Conservation (phyloP, 495 filamentous ascomycete genomes). For the Aspergillus sclerotioniger region DNA sequence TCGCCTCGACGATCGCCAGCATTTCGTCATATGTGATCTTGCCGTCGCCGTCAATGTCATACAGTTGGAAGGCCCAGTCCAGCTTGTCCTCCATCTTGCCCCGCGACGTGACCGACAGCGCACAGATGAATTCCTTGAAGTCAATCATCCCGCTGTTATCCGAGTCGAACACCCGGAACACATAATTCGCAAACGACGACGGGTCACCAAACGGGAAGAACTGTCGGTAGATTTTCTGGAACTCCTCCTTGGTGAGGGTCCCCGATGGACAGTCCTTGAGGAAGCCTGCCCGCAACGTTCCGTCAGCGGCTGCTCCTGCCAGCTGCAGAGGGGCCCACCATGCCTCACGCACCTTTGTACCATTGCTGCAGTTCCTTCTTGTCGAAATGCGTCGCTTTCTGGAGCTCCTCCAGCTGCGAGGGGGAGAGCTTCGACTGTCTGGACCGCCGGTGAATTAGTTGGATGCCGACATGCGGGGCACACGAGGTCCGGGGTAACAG, state of each 20-base stretch:
- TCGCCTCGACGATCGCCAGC: constrained; percentile 96
- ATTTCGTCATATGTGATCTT: constrained; percentile 99
- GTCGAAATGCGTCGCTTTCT: constrained; percentile 96
- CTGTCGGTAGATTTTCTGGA: constrained; percentile 99
- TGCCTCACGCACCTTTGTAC: constrained; percentile 79
- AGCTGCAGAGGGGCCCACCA: too few relatives aligned
- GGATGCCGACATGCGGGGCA: too few relatives aligned
- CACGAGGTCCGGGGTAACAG: background rate
- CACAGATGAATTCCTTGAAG: constrained; percentile 99
- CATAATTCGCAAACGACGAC: constrained; percentile 95
- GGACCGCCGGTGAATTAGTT: constrained; percentile 1
- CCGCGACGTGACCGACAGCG: constrained; percentile 90
- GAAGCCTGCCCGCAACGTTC: constrained; percentile 61
- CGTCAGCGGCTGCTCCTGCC: background rate
- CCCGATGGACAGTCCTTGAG: constrained; percentile 96
- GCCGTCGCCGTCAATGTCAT: constrained; percentile 98
- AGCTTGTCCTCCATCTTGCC: constrained; percentile 99
- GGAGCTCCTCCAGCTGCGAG: constrained; percentile 89
- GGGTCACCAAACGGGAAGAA: constrained; percentile 99
- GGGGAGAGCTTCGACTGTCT: constrained; percentile 95
- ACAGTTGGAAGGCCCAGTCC: constrained; percentile 99
- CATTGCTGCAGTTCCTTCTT: constrained; percentile 99
- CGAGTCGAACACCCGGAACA: constrained; percentile 98
- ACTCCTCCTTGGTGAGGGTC: constrained; percentile 95
- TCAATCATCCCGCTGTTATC: constrained; percentile 97